Evolutionary conservation across 2,329 filamentous ascomycete species (phyloP), one percentile per base, ranked within the genome.

Genomic region (Fusarium nanum): DNA sequence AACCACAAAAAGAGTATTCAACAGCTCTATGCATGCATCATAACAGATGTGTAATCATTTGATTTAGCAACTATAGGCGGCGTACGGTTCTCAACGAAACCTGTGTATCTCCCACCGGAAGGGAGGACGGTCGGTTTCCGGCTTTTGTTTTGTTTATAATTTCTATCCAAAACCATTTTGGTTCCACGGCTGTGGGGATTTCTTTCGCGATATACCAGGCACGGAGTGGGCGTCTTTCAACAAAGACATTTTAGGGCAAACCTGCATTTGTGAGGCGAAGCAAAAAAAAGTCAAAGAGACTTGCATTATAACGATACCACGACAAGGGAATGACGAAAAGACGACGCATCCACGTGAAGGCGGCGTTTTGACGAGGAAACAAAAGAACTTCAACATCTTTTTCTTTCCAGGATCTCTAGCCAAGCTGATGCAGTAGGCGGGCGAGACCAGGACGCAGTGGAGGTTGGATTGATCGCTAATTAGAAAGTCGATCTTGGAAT

Each of bases 341-440:
- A 73, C 68, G 73, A 75, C 59, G 68, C 73, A 67, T 74, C 66
- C 71, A 74, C 72, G 72, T 78, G 73, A 76, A 73, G 73, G 68
- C 71, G 80, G 80, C 79, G 79, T 81, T 81, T 82, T 78, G 78
- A 78, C 69, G 78, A 79, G 80, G 78, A 81, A 81, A 78, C 76
- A 79, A 81, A 83, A 82, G 81, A 81, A 82, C 68, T 83, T 83
- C 81, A 83, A 83, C 81, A 82, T 83, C 80, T 83, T 83, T 66
- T 82, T 78, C 73, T 77, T 79, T 79, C 79, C 79, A 78, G 72
- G 77, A 80, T 81, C 78, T 80, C 79, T 79, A 79, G 80, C 80
- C 78, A 75, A 81, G 75, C 78, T 78, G 64, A 71, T 79, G 78
- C 78, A 79, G 76, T 76, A 76, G 71, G 71, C 67, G 72, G 72